Base-by-base conservation (phyloP, 2,329 filamentous ascomycete genomes). In the Whalleya microplaca region DNA sequence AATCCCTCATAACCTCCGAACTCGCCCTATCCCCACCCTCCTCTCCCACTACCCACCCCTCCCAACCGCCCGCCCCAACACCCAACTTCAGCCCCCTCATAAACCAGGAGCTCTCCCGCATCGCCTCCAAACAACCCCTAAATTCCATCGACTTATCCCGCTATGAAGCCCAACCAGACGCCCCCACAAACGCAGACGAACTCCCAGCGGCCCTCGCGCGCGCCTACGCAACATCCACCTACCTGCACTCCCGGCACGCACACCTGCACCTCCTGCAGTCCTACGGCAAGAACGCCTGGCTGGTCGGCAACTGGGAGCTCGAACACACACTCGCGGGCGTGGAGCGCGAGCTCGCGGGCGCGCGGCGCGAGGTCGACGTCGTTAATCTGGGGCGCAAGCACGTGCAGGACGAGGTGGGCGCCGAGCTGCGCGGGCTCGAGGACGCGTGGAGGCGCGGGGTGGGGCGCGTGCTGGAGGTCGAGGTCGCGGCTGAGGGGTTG, bases 221-320 rank as follows among this genome's bases (percentile, higher is more conserved):
- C 45, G 78, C 82, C 48, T 80, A 80, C 73, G 73, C 80, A 0
- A 74, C 78, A 47, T 77, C 75, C 42, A 70, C 78, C n/a, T 84
- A 86, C 72, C 77, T 87, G 12, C 63, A 71, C 12, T 68, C 74
- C n/a, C 81, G 84, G 2, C 72, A 77, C 37, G 67, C 78, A 29
- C 80, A 85, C 73, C 84, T 96, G 18, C 77, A 80, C 1, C 80
- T 96, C n/a, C 83, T 96, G 19, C 90, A 95, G 67, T 81, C 81
- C 48, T 88, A 88, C 73, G 95, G 94, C 64, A 91, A 91, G 76
- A 96, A 96, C 73, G 89, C 91, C 9, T 98, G 95, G 94, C 80
- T 99, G 53, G 83, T 96, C 8, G 85, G 85, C 5, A 99, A 99
- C 73, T 85, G 88, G 66, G 86, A 90, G 64, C 74, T 92, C 19